Evolutionary conservation across 768 basidiomycete genomes (phyloP), one percentile per base, ranked within the genome.

Genomic region (Leucosporidium creatinivorum): DNA sequence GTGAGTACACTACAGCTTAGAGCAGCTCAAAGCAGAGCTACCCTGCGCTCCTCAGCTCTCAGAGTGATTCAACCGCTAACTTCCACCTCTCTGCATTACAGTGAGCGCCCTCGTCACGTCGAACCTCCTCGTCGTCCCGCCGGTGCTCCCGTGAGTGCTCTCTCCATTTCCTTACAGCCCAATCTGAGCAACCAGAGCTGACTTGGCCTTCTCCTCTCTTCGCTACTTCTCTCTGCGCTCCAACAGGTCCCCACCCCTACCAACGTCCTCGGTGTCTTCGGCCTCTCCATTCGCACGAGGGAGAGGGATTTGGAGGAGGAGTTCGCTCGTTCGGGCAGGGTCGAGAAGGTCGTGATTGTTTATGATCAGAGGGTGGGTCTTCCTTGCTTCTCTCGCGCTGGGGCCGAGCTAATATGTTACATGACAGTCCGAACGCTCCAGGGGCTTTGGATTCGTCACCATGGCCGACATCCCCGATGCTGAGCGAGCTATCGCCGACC

Each of bases 361-460:
- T 96, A 96, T 75, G 93, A 98, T 79, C 93, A 76, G 68, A 36
- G 75, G 19, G 73, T 74, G 28, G 31, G 68, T 51, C 33, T 63
- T 17, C 23, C 62, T 31, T 25, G 17, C 23, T 15, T n/a, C 19
- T 12, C 26, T n/a, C 60, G 30, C 39, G 26, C 44, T 44, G 26
- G 54, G n/a, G 25, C 13, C 26, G 3, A 26, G 5, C 13, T 39
- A n/a, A 25, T 19, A 19, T 52, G 62, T 64, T 59, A 55, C 79
- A 89, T 1, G 8, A 44, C 66, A 81, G 92, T 90, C 91, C 62
- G 93, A 93, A 77, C 87, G 94, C 65, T 97, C 94, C 62, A 89
- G 94, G 69, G 96, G 94, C 17, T 99, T 99, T 73, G 94, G 94
- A 52, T 99, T 99, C 77, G 93, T 99, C 79, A 87, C 87, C 72